Evolutionary conservation across 306 rosid genomes (phyloP), one percentile per base, ranked within the genome.

Genomic region (Trifolium fragiferum): DNA sequence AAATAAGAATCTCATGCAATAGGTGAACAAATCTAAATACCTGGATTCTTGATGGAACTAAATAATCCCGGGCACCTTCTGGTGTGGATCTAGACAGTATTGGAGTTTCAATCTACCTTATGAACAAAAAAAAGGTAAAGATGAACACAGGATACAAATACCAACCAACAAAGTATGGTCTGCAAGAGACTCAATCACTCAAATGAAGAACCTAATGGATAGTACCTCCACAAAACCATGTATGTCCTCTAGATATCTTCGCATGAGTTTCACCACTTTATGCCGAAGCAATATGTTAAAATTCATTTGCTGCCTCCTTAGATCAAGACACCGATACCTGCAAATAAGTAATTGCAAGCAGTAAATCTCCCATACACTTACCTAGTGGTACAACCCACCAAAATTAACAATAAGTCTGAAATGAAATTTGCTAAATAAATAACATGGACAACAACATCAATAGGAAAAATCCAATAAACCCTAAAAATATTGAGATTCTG

Each of bases 91-190:
- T 88, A 78, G 96, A 86, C 78, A 94, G 89, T 83, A 94, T 91
- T 80, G 99, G 99, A 82, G 99, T 94, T 90, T 94, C 99, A 88
- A 94, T 89, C 99, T 94, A 83, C 92, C 99, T 91, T 91, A 72
- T 84, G 84, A 89, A 79, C 86, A 88, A 61, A 83, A 83, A 49
- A 82, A 75, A 74, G 53, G 73, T 77, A 86, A 84, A 83, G 75
- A 83, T 87, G 77, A 82, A 87, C 62, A 67, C 11, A 75, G 65
- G 66, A 69, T 63, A 27, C 27, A 72, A 76, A 49, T 66, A 32
- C 47, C 50, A 80, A 77, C 33, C 37, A 47, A 51, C 62, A 53
- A 50, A 44, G 76, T 61, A 40, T 4, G 53, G 30, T 51, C 4
- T 51, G 70, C 4, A 62, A 61, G 60, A 75, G 44, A 43, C 50